phyloP scores from a whole-genome alignment of 2,329 filamentous ascomycete species.

The Trichoderma citrinoviride region DNA sequence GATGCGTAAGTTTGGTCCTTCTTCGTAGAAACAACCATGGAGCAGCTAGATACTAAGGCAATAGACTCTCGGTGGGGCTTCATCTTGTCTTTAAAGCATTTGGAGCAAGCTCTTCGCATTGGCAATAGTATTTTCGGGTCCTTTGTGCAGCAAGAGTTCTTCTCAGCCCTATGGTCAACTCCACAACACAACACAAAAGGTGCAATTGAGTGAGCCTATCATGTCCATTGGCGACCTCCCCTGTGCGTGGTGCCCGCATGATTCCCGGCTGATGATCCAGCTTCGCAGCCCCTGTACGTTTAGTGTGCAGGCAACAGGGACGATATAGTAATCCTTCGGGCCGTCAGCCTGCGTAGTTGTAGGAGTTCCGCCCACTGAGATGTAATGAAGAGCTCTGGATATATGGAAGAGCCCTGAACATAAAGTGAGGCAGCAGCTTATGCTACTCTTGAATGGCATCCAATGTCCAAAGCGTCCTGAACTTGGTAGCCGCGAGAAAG shows the following conservation, averaged over 20 bases:
- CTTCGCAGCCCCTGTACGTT: neutral
- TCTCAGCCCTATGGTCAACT: neutral
- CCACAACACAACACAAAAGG: neutral
- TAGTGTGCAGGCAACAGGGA: neutral
- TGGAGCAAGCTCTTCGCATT: neutral
- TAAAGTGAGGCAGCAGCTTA: too few relatives aligned
- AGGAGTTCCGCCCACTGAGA: too few relatives aligned
- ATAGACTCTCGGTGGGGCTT: neutral
- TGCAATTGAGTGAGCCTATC: neutral
- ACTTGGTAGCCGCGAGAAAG: neutral
- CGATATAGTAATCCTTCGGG: neutral
- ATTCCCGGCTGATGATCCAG: constrained; percentile 6
- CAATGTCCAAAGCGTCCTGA: neutral
- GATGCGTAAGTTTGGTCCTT: neutral
- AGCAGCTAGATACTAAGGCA: neutral
- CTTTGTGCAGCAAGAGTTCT: neutral
- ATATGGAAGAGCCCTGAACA: too few relatives aligned
- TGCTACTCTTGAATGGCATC: neutral
- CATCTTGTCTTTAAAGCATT: neutral
- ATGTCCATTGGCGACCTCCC: neutral
- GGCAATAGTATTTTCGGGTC: neutral
- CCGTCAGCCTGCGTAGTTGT: neutral
- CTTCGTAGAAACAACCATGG: neutral
- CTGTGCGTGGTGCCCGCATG: neutral
- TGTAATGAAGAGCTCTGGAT: too few relatives aligned